These are phyloP conservation scores for Paramyrothecium roridum DNA, from an alignment of 2,329 filamentous ascomycete species.

Conservation along the genomic window DNA sequence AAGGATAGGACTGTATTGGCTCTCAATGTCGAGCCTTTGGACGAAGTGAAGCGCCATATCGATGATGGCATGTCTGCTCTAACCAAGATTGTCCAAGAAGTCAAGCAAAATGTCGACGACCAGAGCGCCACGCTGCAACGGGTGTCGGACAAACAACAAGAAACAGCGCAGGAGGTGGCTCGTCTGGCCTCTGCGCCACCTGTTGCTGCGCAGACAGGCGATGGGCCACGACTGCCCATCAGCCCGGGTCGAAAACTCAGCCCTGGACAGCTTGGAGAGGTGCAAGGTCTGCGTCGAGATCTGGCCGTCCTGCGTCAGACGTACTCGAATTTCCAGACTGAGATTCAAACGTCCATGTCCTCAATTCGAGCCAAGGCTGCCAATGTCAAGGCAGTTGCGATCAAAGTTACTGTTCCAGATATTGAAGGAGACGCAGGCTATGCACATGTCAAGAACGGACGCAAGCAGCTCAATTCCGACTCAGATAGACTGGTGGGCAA, in stretches of 20 bases:
- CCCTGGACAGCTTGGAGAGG: constrained; percentile 67
- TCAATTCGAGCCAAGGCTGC: constrained; percentile 77
- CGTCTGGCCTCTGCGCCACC: constrained; percentile 47
- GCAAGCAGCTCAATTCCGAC: constrained; percentile 81
- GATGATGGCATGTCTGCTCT: constrained; percentile 85
- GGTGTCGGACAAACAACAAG: constrained; percentile 87
- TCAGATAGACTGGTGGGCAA: constrained; percentile 87
- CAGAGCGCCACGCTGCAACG: constrained; percentile 79
- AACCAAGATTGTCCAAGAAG: constrained; percentile 77
- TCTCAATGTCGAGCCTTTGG: constrained; percentile 85
- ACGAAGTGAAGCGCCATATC: constrained; percentile 95
- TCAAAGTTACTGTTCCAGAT: constrained; percentile 67
- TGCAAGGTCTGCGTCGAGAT: constrained; percentile 81
- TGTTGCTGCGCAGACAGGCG: constrained; percentile 35
- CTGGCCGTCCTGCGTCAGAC: constrained; percentile 90
- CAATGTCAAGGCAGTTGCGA: constrained; percentile 72
- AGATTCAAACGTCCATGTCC: constrained; percentile 85
- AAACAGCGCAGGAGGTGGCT: constrained; percentile 84
- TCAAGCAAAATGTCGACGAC: constrained; percentile 79
- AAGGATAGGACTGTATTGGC: constrained; percentile 95
- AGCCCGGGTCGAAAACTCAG: constrained; percentile 42
- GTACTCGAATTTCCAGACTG: constrained; percentile 85
- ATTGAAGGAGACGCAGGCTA: constrained; percentile 78
- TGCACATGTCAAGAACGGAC: constrained; percentile 79
- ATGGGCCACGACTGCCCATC: constrained; percentile 31